phyloP scores from a whole-genome alignment of 1,139 yeast genomes.

The Yamadazyma conglobata region DNA sequence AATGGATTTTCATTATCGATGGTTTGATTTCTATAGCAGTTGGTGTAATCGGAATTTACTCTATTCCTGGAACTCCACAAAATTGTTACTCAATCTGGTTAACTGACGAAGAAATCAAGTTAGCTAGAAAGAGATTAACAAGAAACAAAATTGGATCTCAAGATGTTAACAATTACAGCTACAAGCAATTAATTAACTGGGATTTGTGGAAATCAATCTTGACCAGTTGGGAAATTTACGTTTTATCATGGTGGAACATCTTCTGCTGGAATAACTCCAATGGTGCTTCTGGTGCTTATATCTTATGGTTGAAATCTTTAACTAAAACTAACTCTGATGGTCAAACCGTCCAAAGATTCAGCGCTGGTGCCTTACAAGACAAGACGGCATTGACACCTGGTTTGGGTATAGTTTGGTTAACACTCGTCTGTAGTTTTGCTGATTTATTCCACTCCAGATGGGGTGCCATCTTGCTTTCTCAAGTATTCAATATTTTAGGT shows the following conservation, averaged over 20 bases:
- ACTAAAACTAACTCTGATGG: slow-evolving; percentile 21
- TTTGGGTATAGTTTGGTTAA: slow-evolving; percentile 39
- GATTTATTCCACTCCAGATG: slow-evolving; percentile 53
- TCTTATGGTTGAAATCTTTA: slow-evolving; percentile 42
- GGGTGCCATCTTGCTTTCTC: slow-evolving; percentile 56
- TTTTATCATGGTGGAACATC: slow-evolving; percentile 49
- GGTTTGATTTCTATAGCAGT: slow-evolving; percentile 58
- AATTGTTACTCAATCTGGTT: slow-evolving; percentile 54
- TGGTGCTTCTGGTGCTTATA: slow-evolving; percentile 48
- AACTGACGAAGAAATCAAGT: slow-evolving; percentile 60
- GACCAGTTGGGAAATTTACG: slow-evolving; percentile 54
- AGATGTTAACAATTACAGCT: slow-evolving; percentile 25
- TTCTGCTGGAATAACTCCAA: slow-evolving; percentile 62
- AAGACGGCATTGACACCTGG: slow-evolving; percentile 44
- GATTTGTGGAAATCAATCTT: slow-evolving; percentile 48
- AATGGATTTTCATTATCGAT: slow-evolving; percentile 72
- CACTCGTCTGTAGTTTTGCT: slow-evolving; percentile 38
- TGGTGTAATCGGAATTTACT: slow-evolving; percentile 58
- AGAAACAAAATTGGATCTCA: slow-evolving; percentile 36
- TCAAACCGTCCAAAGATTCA: slow-evolving; percentile 20
- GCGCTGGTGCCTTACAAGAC: slow-evolving; percentile 35
- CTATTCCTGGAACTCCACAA: slow-evolving; percentile 69
- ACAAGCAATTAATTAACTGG: slow-evolving; percentile 27
- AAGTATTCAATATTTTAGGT: slow-evolving; percentile 40
- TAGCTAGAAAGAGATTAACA: slow-evolving; percentile 56